Base-by-base conservation (phyloP, 2,329 filamentous ascomycete genomes). In the Fusarium citri region DNA sequence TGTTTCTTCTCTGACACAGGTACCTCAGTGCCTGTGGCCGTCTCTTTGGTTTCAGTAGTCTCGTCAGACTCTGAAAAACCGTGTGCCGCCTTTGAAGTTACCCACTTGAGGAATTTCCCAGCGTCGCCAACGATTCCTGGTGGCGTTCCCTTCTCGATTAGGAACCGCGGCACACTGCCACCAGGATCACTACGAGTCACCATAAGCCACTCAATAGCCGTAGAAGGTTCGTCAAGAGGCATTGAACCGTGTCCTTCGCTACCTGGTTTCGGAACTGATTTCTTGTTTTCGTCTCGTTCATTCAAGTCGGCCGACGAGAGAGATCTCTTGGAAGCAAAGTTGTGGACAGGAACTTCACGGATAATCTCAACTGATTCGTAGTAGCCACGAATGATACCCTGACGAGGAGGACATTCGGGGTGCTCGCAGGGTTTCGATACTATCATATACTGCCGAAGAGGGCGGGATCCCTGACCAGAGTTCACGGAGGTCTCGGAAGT, bases 291-390 rank as follows among this genome's bases (percentile, higher is more conserved):
- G 20, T 77, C 74, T 22, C 73, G 66, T 6, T 54, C 50, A n/a
- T 41, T 42, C 14, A 80, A 55, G 49, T 81, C 77, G 3, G 73
- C 66, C 2, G 78, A 77, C 4, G 80, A 80, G 8, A 76, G 53
- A 2, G 80, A 81, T 54, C 77, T 71, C 66, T 75, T 80, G 26
- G 69, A 66, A 9, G 66, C 67, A 5, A 81, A 77, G 68, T 83
- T 77, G 45, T 84, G 82, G 12, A 89, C 77, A 1, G 90, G 91
- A 16, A 98, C 87, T 79, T 98, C 94, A 51, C 94, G 86, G 60
- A 98, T 94, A 71, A 97, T 86, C 80, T 98, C 95, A 18, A 98
- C 91, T 2, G 93, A 97, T 82, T 98, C 94, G 74, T 98, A 98
- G 68, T 90, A 86, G 5, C 94, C 95, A 42, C 94, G 87, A 50